These are phyloP conservation scores for Metschnikowia matae DNA, from an alignment of 805 yeast genomes.

Conservation along the genomic window DNA sequence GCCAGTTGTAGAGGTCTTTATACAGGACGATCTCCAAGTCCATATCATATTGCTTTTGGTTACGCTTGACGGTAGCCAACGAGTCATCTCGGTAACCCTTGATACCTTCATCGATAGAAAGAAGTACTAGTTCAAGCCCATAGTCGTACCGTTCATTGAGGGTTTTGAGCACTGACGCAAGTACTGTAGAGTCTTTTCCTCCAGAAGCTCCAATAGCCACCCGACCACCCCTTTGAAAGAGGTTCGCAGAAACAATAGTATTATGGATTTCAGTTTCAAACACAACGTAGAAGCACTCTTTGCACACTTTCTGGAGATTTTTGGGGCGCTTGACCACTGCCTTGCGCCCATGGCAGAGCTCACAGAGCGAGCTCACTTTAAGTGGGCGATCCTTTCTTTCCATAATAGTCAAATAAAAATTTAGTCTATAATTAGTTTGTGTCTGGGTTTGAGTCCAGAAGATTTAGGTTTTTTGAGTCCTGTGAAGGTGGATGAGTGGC, in stretches of 20 bases:
- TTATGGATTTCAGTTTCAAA: slow-evolving; percentile 95
- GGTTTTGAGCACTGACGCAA: slow-evolving; percentile 82
- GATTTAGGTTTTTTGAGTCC: too few relatives aligned
- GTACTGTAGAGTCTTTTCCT: slow-evolving; percentile 95
- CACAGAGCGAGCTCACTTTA: slow-evolving; percentile 57
- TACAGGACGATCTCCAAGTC: slow-evolving; percentile 81
- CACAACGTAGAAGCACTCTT: slow-evolving; percentile 80
- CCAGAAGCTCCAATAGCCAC: slow-evolving; percentile 99
- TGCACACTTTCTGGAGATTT: slow-evolving; percentile 84
- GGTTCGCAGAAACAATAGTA: slow-evolving; percentile 65
- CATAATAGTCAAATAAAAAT: neutral
- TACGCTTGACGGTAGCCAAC: slow-evolving; percentile 91
- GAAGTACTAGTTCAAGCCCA: slow-evolving; percentile 76
- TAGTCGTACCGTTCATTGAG: slow-evolving; percentile 85
- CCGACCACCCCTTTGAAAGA: slow-evolving; percentile 76
- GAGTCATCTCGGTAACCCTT: slow-evolving; percentile 97
- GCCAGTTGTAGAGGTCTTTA: slow-evolving; percentile 90
- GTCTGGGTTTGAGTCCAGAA: too few relatives aligned
- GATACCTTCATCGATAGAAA: slow-evolving; percentile 95
- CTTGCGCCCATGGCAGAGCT: slow-evolving; percentile 74
- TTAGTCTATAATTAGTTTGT: too few relatives aligned
- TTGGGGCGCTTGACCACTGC: slow-evolving; percentile 92
- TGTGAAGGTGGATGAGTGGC: too few relatives aligned
- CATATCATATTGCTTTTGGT: slow-evolving; percentile 78
- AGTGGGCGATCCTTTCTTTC: slow-evolving; percentile 9